A percentile compares a stretch with the other conserved stretches of the same genome.
Evolutionary conservation across 2,329 filamentous ascomycete species (phyloP).

Genomic region (Fusarium palustre): DNA sequence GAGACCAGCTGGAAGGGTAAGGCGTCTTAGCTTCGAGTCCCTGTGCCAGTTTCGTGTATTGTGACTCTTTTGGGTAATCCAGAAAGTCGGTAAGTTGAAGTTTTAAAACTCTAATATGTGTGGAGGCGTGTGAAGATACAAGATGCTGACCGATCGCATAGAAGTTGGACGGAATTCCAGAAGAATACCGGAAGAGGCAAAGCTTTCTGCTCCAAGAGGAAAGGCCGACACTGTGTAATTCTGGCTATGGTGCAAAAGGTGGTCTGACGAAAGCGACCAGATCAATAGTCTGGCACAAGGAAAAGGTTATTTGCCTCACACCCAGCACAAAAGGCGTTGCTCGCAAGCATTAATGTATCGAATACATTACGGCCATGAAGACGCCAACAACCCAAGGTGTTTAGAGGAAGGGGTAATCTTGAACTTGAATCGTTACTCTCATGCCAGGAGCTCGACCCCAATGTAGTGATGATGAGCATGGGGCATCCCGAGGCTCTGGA

Average conservation of each 20-base stretch:
- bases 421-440: conserved; percentile 9
- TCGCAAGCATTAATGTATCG: conserved; percentile 35
- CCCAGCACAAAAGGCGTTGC: conserved; percentile 24
- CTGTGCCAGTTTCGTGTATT: conserved; percentile 36
- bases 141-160: background rate
- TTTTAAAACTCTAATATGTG: conserved; percentile 33
- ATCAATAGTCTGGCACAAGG: conserved; percentile 29
- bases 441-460: conserved; percentile 28
- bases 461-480: conserved; percentile 22
- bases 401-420: conserved; percentile 32
- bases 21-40: conserved; percentile 16
- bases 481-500: conserved; percentile 23
- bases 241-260: conserved; percentile 13
- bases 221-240: conserved; percentile 10
- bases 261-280: conserved; percentile 13
- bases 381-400: conserved; percentile 5
- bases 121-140: conserved; percentile 15
- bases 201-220: conserved; percentile 7
- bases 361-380: conserved; percentile 27
- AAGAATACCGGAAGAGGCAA: conserved; percentile 43
- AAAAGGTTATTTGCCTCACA: background rate
- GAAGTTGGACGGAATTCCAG: conserved; percentile 33
- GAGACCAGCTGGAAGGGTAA: background rate
- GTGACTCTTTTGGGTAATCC: conserved; percentile 27
- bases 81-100: conserved; percentile 42